A percentile compares a stretch with the other conserved stretches of the same genome.
Evolutionary conservation across 129 eudicot species (phyloP).

Genomic region (Centella asiatica): DNA sequence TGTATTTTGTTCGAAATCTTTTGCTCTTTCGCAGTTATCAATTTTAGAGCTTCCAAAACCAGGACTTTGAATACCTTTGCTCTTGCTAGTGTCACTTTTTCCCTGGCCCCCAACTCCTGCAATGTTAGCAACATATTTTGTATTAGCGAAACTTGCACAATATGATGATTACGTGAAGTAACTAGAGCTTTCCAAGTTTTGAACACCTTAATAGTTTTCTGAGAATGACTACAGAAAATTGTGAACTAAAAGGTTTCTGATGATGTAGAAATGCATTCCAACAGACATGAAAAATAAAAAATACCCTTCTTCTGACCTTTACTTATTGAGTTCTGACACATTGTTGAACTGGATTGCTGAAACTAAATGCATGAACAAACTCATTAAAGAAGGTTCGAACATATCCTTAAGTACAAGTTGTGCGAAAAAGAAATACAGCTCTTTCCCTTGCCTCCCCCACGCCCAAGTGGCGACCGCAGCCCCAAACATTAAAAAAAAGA

Average conservation of each 20-base stretch:
- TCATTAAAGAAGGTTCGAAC: background rate
- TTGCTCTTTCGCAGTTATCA: background rate
- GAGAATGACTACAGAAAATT: background rate
- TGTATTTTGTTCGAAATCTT: too few relatives aligned
- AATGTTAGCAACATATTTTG: background rate
- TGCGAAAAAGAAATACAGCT: background rate
- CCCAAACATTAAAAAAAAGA: too few relatives aligned
- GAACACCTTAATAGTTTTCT: background rate
- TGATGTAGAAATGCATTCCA: background rate
- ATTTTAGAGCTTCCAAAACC: too few relatives aligned
- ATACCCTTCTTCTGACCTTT: conserved; percentile 21
- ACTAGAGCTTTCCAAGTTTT: background rate
- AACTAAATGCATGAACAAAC: conserved; percentile 4
- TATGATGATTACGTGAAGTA: conserved; percentile 8
- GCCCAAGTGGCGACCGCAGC: too few relatives aligned
- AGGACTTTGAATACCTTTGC: background rate
- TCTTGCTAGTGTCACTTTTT: background rate
- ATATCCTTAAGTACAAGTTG: too few relatives aligned
- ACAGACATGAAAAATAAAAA: background rate
- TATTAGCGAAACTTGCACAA: background rate
- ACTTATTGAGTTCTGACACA: conserved; percentile 20
- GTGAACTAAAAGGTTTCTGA: background rate
- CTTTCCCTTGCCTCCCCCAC: background rate
- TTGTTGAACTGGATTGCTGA: conserved; percentile 24
- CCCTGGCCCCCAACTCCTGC: conserved; percentile 7